A percentile compares a stretch with the other conserved stretches of the same genome.
Conservation (phyloP, 2,329 filamentous ascomycete genomes). For the Beauveria australis region DNA sequence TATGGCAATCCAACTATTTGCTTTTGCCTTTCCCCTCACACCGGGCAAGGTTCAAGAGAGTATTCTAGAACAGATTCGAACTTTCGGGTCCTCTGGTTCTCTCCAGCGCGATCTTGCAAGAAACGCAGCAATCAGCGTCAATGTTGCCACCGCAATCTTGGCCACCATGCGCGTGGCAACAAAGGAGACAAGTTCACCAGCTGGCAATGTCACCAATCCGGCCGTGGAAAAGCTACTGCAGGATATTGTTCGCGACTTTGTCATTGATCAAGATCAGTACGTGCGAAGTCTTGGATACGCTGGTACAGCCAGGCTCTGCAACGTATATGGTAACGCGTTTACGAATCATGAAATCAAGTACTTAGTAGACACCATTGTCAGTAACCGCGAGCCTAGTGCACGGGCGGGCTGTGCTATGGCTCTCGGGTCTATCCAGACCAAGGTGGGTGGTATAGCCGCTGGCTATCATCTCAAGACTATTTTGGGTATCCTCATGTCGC, state of each 20-base stretch:
- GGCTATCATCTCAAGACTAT: slow-evolving; percentile 96
- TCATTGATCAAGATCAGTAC: slow-evolving; percentile 76
- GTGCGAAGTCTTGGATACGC: slow-evolving; percentile 80
- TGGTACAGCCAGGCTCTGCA: slow-evolving; percentile 79
- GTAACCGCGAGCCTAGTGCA: slow-evolving; percentile 86
- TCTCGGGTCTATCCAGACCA: slow-evolving; percentile 84
- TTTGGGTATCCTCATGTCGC: slow-evolving; percentile 93
- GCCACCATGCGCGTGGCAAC: slow-evolving; percentile 75
- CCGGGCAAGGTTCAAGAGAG: slow-evolving; percentile 91
- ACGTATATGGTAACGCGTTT: slow-evolving; percentile 72
- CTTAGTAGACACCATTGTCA: slow-evolving; percentile 87
- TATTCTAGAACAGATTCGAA: slow-evolving; percentile 86
- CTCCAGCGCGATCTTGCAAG: slow-evolving; percentile 80
- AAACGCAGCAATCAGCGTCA: slow-evolving; percentile 85
- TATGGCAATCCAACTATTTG: slow-evolving; percentile 86
- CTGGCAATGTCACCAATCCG: slow-evolving; percentile 64
- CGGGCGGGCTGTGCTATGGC: slow-evolving; percentile 92
- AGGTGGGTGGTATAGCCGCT: slow-evolving; percentile 95
- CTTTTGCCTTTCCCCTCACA: slow-evolving; percentile 81
- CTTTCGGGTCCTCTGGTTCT: slow-evolving; percentile 71
- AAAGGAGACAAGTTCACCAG: slow-evolving; percentile 64
- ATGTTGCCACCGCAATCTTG: slow-evolving; percentile 74
- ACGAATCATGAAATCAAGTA: slow-evolving; percentile 87
- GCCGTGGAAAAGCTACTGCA: slow-evolving; percentile 80
- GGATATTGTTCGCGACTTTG: slow-evolving; percentile 62